These are phyloP conservation scores for Aspergillus sp. DNA, from an alignment of 2,329 filamentous ascomycete genomes.

Conservation along the genomic window DNA sequence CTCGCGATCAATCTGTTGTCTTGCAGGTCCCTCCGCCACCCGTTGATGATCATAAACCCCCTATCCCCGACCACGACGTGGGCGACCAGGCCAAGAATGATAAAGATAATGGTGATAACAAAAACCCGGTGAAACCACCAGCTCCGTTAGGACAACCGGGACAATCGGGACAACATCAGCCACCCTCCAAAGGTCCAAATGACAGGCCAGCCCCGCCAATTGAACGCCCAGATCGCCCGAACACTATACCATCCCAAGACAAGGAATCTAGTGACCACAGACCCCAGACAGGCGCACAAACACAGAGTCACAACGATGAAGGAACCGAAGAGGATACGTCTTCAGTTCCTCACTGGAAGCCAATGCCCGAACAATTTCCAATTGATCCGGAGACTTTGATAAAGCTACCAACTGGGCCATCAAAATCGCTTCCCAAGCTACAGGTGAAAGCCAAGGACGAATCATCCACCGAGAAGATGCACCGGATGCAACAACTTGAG, in stretches of 20 bases:
- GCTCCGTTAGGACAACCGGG: not conserved
- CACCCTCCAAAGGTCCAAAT: not conserved
- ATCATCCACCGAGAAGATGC: slow-evolving; percentile 56
- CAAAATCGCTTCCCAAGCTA: slow-evolving; percentile 71
- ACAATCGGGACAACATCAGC: slow-evolving; percentile 4
- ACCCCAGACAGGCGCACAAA: slow-evolving; percentile 23
- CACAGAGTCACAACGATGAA: slow-evolving; percentile 35
- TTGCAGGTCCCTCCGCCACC: slow-evolving; percentile 8
- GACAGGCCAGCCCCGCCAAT: not conserved
- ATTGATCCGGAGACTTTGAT: slow-evolving; percentile 70
- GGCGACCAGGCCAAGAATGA: not conserved
- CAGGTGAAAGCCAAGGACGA: slow-evolving; percentile 72
- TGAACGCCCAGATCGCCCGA: not conserved
- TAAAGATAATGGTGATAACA: not conserved
- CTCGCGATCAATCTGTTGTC: slow-evolving; percentile 34
- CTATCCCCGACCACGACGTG: slow-evolving; percentile 3
- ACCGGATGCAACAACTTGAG: slow-evolving; percentile 63
- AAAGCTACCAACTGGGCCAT: slow-evolving; percentile 68
- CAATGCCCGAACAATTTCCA: slow-evolving; percentile 74
- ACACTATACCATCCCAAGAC: slow-evolving; percentile 4
- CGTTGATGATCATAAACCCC: slow-evolving; percentile 15
- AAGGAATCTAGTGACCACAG: not conserved
- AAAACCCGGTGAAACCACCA: not conserved
- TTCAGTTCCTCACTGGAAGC: slow-evolving; percentile 66
- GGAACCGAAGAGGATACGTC: slow-evolving; percentile 23